These are phyloP conservation scores for Flaveria bidentis DNA, from an alignment of 129 eudicot genomes.

Conservation along the genomic window DNA sequence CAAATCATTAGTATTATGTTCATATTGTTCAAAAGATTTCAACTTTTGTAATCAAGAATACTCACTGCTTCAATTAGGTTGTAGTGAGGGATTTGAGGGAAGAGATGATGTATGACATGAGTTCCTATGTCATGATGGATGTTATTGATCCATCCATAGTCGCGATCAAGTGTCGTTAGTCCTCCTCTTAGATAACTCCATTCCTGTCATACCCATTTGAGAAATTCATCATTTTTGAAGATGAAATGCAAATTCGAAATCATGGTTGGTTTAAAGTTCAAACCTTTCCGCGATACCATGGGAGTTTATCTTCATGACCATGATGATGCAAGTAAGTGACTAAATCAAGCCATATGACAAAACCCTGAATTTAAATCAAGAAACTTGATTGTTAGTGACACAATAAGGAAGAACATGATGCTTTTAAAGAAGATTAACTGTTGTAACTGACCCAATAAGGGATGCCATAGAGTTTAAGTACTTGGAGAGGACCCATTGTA, in stretches of 20 bases:
- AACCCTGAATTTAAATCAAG: constrained; percentile 53
- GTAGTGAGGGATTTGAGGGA: constrained; percentile 99
- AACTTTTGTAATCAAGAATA: constrained; percentile 7
- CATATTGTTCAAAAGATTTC: not conserved
- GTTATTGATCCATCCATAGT: constrained; percentile 96
- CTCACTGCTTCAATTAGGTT: constrained; percentile 81
- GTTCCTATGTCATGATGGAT: constrained; percentile 98
- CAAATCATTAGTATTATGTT: constrained; percentile 15
- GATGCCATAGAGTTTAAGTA: constrained; percentile 85
- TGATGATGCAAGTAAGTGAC: constrained; percentile 97
- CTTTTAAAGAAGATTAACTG: not conserved
- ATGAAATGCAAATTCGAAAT: constrained; percentile 10
- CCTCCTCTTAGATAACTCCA: constrained; percentile 99
- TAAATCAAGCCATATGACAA: constrained; percentile 79
- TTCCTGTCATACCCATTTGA: constrained; percentile 51
- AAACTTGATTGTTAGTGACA: constrained; percentile 17
- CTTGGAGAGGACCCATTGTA: constrained; percentile 77
- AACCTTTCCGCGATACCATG: constrained; percentile 98
- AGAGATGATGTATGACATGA: constrained; percentile 93
- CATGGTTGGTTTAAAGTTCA: constrained; percentile 14
- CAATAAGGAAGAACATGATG: not conserved
- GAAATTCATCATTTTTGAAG: not conserved
- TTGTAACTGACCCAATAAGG: constrained; percentile 77
- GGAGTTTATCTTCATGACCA: constrained; percentile 90
- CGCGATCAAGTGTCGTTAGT: constrained; percentile 89